Evolutionary conservation across 805 yeast species (phyloP).

Genomic region (Candida coleopterorum): DNA sequence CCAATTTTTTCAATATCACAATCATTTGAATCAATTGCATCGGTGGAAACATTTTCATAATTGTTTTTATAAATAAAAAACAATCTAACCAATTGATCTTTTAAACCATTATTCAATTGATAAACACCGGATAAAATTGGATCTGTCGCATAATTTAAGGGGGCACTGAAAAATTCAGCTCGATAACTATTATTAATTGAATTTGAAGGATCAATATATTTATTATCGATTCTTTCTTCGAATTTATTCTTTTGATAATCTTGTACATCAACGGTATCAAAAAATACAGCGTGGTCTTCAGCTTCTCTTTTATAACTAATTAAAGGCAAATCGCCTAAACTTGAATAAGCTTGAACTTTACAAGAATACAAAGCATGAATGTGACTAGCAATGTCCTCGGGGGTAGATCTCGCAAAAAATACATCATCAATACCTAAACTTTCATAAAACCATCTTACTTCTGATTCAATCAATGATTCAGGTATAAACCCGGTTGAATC

Average conservation of each 20-base stretch:
- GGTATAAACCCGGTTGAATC: slow-evolving; percentile 89
- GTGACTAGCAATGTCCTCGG: slow-evolving; percentile 74
- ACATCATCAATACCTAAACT: slow-evolving; percentile 86
- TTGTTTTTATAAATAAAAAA: slow-evolving; percentile 77
- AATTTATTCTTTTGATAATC: slow-evolving; percentile 40
- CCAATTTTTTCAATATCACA: slow-evolving; percentile 64
- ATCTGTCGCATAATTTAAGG: slow-evolving; percentile 43
- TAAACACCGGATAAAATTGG: slow-evolving; percentile 39
- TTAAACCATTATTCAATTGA: slow-evolving; percentile 30
- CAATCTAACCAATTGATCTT: slow-evolving; percentile 54
- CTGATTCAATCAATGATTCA: slow-evolving; percentile 75
- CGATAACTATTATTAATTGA: slow-evolving; percentile 47
- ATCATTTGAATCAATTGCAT: slow-evolving; percentile 24
- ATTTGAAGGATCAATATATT: slow-evolving; percentile 59
- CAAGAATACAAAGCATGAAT: slow-evolving; percentile 89
- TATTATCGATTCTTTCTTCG: slow-evolving; percentile 76
- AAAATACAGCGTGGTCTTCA: slow-evolving; percentile 85
- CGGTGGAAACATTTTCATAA: slow-evolving; percentile 13
- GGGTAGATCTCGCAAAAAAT: slow-evolving; percentile 82
- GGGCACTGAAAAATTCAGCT: slow-evolving; percentile 75
- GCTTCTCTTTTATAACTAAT: slow-evolving; percentile 77
- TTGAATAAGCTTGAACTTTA: slow-evolving; percentile 72
- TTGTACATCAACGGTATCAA: slow-evolving; percentile 55
- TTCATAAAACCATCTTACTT: slow-evolving; percentile 86
- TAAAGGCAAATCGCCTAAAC: slow-evolving; percentile 39